Base-by-base conservation (phyloP, 2,329 filamentous ascomycete genomes). In the Arthrobotrys musiformis region DNA sequence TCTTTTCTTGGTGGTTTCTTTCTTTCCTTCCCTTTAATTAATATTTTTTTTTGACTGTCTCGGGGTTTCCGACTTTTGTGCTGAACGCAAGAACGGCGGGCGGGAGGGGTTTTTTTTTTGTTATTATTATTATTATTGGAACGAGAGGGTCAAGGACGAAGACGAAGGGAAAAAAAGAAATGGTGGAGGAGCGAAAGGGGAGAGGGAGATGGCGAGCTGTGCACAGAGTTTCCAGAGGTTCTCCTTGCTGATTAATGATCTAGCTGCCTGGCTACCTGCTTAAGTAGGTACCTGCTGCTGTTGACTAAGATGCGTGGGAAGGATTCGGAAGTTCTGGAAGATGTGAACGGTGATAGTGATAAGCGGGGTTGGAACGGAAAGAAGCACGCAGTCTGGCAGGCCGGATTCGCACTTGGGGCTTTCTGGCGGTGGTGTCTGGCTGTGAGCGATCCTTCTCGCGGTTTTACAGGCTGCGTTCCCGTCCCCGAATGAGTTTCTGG, bases 311-410 rank as follows among this genome's bases (percentile, higher is more conserved):
- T 56, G n/a, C 26, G 30, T 13, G 28, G 30, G 54, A 58, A 58
- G 33, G 33, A 37, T 56, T 56, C 17, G 52, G 52, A 56, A 22
- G 52, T 56, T 56, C 17, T 35, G 30, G 22, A 28, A 22, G 30
- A 37, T 13, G 52, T 26, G 22, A 26, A 11, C 2, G 54, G 40
- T 24, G 54, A 40, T 58, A 26, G 13, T 28, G 33, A 58, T 58
- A 58, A 58, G 54, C 54, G 54, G 54, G 54, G 54, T 58, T 58
- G 54, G 22, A 40, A n/a, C 33, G 33, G 54, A 58, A 30, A 37
- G 52, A 9, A 56, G 52, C 52, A 56, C n/a, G 52, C 37, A 56
- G 28, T n/a, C 28, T 56, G 52, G 26, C n/a, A n/a, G 52, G 22
- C n/a, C 4, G 46, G 22, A 30, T 19, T 33, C 13, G n/a, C 35